phyloP scores from a whole-genome alignment of 108 stramenopile genomes.

The Nitzschia sp. region DNA sequence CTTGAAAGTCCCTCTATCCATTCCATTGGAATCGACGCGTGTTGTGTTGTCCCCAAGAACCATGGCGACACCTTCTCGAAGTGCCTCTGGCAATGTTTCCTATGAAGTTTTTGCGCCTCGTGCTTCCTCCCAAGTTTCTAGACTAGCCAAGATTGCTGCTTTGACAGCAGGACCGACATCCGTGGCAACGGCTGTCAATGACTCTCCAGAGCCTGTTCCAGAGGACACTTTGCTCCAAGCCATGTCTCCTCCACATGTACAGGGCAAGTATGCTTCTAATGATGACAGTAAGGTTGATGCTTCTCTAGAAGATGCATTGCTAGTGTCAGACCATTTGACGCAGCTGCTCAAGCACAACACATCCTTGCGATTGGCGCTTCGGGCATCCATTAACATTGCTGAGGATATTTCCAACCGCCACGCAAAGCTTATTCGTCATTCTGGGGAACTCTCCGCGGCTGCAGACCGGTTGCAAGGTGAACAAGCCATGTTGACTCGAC shows the following conservation, averaged over 20 bases:
- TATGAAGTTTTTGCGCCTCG: constrained; percentile 85
- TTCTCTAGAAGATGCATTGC: constrained; percentile 41
- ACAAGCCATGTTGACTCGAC: constrained; percentile 57
- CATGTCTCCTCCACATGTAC: constrained; percentile 38
- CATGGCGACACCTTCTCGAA: constrained; percentile 3
- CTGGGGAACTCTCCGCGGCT: constrained; percentile 82
- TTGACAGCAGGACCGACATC: constrained; percentile 69
- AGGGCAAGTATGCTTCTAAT: constrained; percentile 25
- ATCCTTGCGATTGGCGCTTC: constrained; percentile 64
- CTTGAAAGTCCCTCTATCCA: too few relatives aligned
- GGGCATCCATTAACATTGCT: constrained; percentile 72
- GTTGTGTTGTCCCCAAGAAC: too few relatives aligned
- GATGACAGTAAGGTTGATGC: constrained; percentile 19
- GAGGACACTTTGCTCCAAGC: constrained; percentile 34
- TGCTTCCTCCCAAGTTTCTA: constrained; percentile 53
- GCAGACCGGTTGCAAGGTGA: constrained; percentile 86
- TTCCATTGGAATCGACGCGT: too few relatives aligned
- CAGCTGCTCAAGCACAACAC: constrained; percentile 59
- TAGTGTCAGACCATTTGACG: constrained; percentile 51
- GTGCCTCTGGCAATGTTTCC: constrained; percentile 43
- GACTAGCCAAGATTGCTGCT: constrained; percentile 62
- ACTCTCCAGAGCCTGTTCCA: neutral
- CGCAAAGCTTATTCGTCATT: constrained; percentile 74
- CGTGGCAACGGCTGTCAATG: constrained; percentile 7
- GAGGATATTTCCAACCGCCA: constrained; percentile 78